Evolutionary conservation across 2,329 filamentous ascomycete genomes (phyloP), one percentile per base, ranked within the genome.

Genomic region (Thermothelomyces thermophilus): DNA sequence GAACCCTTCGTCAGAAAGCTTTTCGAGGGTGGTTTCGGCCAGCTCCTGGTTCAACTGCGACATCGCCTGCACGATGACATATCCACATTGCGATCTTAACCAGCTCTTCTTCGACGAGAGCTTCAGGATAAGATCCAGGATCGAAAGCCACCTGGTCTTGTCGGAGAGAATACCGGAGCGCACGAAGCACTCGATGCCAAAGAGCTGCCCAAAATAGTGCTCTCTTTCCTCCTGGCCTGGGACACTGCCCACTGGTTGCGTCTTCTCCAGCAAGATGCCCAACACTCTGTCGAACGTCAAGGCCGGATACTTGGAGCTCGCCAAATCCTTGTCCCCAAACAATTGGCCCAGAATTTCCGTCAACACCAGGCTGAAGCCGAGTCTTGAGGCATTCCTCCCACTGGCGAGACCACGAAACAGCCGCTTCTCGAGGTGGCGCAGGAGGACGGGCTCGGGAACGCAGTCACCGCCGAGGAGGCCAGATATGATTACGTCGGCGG

Each of bases 321-420:
- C 66, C 14, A 76, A 63, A 6, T 70, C 62, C 35, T 72, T 68
- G 13, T 71, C 59, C 1, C 79, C 79, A 61, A 86, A 86, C 5
- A 90, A 69, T 61, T 91, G 81, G 4, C 79, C 75, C 39, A 95
- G 65, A 8, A 94, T 71, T 67, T 96, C 90, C 0, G 90, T 86
- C 58, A 97, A 71, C 0, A 91, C 91, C 48, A 96, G 76, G 47
- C 89, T 95, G 66, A 95, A 96, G 3, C 93, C 93, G 44, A 93
- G 72, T 22, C 93, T 79, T 16, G 91, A 89, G 11, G 87, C 88
- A 70, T 95, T 95, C 50, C 89, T 83, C 48, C 89, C 85, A 65
- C 90, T 96, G 54, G 90, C 90, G 16, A 97, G 80, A 35, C 93
- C 93, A 48, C 87, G 82, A 65, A 96, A 88, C 33, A 98, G 73